Evolutionary conservation across 495 filamentous ascomycete species (phyloP).

Genomic region (Mycothermus thermophilus): DNA sequence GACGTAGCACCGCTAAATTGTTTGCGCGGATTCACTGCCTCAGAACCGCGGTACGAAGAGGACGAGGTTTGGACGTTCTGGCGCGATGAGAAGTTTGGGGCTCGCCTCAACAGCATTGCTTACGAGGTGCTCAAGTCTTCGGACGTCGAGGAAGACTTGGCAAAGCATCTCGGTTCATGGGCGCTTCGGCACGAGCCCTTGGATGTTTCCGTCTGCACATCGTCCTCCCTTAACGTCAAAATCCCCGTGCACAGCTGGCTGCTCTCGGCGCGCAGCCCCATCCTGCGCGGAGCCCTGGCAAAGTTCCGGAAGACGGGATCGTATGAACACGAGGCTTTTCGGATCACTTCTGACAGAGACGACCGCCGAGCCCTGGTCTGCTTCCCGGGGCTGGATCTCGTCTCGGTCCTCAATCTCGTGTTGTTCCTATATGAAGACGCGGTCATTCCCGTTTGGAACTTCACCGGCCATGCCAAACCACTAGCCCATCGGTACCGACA

Average conservation of each 20-base stretch:
- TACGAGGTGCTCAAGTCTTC: constrained; percentile 38
- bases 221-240: constrained; percentile 43
- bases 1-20: constrained; percentile 58
- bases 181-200: constrained; percentile 22
- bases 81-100: constrained; percentile 16
- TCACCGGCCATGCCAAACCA: constrained; percentile 44
- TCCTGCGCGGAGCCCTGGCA: constrained; percentile 49
- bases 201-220: constrained; percentile 38
- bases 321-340: constrained; percentile 40
- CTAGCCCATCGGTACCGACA: constrained; percentile 60
- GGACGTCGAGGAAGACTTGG: constrained; percentile 44
- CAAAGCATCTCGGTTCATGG: constrained; percentile 26
- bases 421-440: constrained; percentile 72
- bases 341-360: constrained; percentile 39
- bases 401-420: constrained; percentile 63
- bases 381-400: constrained; percentile 54
- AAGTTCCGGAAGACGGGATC: constrained; percentile 30
- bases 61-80: constrained; percentile 25
- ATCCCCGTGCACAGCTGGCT: constrained; percentile 81
- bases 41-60: constrained; percentile 14
- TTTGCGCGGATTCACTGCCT: constrained; percentile 35
- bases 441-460: constrained; percentile 75
- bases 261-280: constrained; percentile 54
- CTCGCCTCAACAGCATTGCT: constrained; percentile 22
- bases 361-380: constrained; percentile 39